A percentile compares a stretch with the other conserved stretches of the same genome.
Conservation (phyloP, 768 basidiomycete species). For the Coprinellus micaceus region DNA sequence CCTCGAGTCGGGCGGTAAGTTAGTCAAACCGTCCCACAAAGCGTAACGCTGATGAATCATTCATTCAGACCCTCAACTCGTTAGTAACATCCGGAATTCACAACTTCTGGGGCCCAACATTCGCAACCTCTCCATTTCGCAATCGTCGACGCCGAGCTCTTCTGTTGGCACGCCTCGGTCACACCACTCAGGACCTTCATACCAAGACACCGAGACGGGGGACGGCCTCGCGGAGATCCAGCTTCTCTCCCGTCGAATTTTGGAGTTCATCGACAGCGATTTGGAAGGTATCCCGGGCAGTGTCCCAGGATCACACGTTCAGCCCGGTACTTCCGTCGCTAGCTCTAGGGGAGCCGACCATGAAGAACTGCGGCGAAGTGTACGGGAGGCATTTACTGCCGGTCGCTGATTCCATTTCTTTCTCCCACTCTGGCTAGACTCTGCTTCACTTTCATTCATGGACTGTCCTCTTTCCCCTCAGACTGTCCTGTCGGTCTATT, state of each 20-base stretch:
- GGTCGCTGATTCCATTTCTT: constrained; percentile 38
- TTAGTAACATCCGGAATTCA: constrained; percentile 86
- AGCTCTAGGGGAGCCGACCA: constrained; percentile 64
- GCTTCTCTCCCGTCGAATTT: constrained; percentile 74
- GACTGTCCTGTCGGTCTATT: constrained; percentile 12
- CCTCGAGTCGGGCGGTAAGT: constrained; percentile 86
- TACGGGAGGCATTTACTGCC: constrained; percentile 75
- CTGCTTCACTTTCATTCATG: constrained; percentile 13
- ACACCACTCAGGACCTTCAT: constrained; percentile 68
- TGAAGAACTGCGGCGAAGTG: constrained; percentile 77
- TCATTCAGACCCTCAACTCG: constrained; percentile 74
- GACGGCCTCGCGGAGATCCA: constrained; percentile 93
- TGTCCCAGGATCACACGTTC: constrained; percentile 60
- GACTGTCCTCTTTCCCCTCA: constrained; percentile 13
- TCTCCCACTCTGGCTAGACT: constrained; percentile 11
- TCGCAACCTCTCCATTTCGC: constrained; percentile 72
- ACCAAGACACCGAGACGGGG: constrained; percentile 78
- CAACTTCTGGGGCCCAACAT: constrained; percentile 81
- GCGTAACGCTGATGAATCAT: not conserved
- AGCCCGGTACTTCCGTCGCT: constrained; percentile 65
- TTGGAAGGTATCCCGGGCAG: constrained; percentile 60
- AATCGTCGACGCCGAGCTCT: constrained; percentile 64
- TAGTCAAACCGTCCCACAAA: not conserved
- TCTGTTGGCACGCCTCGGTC: constrained; percentile 74
- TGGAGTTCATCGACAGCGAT: constrained; percentile 83